Conservation (phyloP, 208 protist species). For the Leishmania aethiopica region DNA sequence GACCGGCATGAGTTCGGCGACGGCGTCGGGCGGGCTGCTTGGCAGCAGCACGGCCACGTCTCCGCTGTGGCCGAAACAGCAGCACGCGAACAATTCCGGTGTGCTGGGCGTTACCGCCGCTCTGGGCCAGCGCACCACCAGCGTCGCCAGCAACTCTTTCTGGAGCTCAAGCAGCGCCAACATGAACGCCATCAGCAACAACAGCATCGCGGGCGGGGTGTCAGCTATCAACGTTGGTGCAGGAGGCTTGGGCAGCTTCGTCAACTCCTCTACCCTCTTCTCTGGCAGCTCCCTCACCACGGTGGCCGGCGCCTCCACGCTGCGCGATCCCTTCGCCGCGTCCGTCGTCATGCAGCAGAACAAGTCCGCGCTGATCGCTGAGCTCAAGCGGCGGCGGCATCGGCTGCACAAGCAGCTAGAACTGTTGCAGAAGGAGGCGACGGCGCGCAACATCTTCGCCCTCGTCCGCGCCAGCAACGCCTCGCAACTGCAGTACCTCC, state of each 20-base stretch:
- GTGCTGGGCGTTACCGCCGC: not conserved
- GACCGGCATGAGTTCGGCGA: not conserved
- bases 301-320: not conserved
- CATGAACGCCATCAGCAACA: not conserved
- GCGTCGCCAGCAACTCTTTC: not conserved
- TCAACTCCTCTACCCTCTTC: not conserved
- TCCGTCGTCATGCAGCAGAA: conserved; percentile 49
- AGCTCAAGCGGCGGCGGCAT: conserved; percentile 67
- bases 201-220: not conserved
- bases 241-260: not conserved
- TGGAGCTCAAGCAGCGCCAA: not conserved
- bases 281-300: conserved; percentile 7
- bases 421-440: conserved; percentile 59
- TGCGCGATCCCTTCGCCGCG: conserved; percentile 31
- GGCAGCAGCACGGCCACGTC: not conserved
- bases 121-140: not conserved
- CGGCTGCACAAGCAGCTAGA: conserved; percentile 57
- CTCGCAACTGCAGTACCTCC: conserved; percentile 75
- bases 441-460: conserved; percentile 77
- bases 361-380: conserved; percentile 55
- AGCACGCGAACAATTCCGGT: not conserved
- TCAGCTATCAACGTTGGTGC: not conserved
- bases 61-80: not conserved
- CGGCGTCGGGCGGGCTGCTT: not conserved
- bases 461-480: conserved; percentile 79